Evolutionary conservation across 192 early-diverging fungal genomes (phyloP), one percentile per base, ranked within the genome.

Genomic region (Backusella psychrophila): DNA sequence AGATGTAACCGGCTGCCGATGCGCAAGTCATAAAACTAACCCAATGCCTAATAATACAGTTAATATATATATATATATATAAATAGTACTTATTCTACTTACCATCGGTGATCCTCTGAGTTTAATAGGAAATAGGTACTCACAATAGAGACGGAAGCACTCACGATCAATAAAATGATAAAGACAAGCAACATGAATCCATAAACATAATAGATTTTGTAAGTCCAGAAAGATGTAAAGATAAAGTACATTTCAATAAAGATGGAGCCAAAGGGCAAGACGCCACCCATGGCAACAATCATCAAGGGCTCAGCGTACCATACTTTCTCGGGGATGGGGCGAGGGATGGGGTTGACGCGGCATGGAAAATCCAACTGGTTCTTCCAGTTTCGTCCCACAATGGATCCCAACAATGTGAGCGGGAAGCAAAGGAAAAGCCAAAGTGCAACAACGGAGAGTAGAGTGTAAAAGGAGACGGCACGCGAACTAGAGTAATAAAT

Each of bases 181-280:
- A 93, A 93, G 8, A 94, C 91, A 3, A 93, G 77, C 72, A 94
- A 66, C 82, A 93, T 88, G 67, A 94, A 94, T 0, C 93, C 92
- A 84, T 93, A 94, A 11, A 95, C 90, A 72, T 94, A 93, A 78
- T 94, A 96, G 21, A 92, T 89, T 75, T 89, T 89, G 83, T 92
- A 89, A 9, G 81, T 81, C 92, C 92, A 94, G 73, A 95, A 93
- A 17, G 91, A 92, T 29, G 92, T 89, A 73, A 95, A 93, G 71
- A 96, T 83, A 74, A 93, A 96, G 75, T 94, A 94, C 56, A 95
- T 87, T 87, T 96, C 94, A 78, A 96, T 93, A 75, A 95, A 96
- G 69, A 95, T 90, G 0, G 92, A 88, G 0, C 81, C 90, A 77
- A 96, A 96, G 0, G 93, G 94, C 35, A 96, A 81, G 26, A 96